Conservation (phyloP, 108 stramenopile genomes). For the Aureococcus anophagefferens region DNA sequence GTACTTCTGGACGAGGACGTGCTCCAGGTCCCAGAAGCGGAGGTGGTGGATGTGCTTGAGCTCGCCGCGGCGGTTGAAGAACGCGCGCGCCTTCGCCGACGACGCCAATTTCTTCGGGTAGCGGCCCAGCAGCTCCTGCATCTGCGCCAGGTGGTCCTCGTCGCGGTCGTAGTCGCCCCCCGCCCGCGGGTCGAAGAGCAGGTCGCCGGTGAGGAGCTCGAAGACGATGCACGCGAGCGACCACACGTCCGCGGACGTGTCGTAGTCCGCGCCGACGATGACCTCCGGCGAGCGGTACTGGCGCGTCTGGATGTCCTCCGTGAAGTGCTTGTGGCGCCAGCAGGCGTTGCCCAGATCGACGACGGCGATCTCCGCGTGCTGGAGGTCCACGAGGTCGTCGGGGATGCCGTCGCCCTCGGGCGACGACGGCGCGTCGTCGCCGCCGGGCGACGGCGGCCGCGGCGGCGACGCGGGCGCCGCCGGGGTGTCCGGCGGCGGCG, state of each 20-base stretch:
- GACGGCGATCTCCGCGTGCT: slow-evolving; percentile 32
- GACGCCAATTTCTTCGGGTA: slow-evolving; percentile 69
- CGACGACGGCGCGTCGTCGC: too few species aligned
- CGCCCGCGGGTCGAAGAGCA: slow-evolving; percentile 90
- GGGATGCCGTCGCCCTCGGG: too few species aligned
- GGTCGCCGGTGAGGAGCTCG: slow-evolving; percentile 91
- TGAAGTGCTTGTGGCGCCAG: slow-evolving; percentile 93
- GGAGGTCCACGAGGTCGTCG: too few species aligned
- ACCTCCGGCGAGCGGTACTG: slow-evolving; percentile 97
- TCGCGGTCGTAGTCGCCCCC: slow-evolving; percentile 85
- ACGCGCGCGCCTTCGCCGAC: background rate
- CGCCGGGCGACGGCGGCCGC: too few species aligned
- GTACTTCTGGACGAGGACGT: slow-evolving; percentile 82
- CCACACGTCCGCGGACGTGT: slow-evolving; percentile 96
- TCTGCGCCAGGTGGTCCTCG: slow-evolving; percentile 97
- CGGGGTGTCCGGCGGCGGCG: too few species aligned
- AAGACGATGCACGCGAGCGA: slow-evolving; percentile 92
- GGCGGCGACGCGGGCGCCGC: too few species aligned
- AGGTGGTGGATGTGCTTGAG: slow-evolving; percentile 91
- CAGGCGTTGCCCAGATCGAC: slow-evolving; percentile 98
- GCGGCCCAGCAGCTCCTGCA: slow-evolving; percentile 88
- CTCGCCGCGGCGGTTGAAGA: slow-evolving; percentile 86
- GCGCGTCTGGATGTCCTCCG: slow-evolving; percentile 94
- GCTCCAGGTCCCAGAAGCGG: slow-evolving; percentile 91
- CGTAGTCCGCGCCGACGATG: slow-evolving; percentile 71